Base-by-base conservation (phyloP, 2,329 filamentous ascomycete species). In the Scedosporium dehoogii region DNA sequence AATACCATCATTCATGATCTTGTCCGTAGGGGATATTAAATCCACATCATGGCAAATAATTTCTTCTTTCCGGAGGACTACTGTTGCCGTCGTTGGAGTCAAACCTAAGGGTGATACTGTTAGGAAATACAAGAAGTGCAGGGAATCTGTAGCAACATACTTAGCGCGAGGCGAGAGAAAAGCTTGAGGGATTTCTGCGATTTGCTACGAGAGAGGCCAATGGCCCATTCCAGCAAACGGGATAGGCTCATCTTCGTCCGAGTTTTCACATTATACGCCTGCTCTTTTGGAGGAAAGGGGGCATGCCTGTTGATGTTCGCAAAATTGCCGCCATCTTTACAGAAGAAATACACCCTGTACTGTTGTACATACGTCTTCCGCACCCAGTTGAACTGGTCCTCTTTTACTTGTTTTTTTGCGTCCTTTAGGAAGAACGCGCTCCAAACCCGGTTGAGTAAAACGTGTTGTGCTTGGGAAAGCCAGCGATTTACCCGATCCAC, bases 1-100 rank as follows among this genome's bases (percentile, higher is more conserved):
- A 55, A 90, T 87, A 0, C 90, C 85, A 62, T 88, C 85, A 56
- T 86, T 87, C 85, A 88, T 87, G 0, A 82, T 77, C 6, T 78
- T 73, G 0, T 68, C 66, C 1, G 64, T 70, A 0, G 73, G 73
- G 0, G 79, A 81, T 0, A 70, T 51, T 2, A 82, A 66, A 65
- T 82, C 78, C 0, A 66, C 3, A 4, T 64, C 3, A 6, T 66
- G 67, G 41, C 77, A 71, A 21, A 66, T 67, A 44, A 87, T 83
- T 62, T 86, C 79, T 0, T 72, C 25, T 0, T 68, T 70, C 6
- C 79, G 70, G 1, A 87, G 73, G 0, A 78, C 68, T 0, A 83
- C 63, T 0, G 80, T 78, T 1, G 81, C 75, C 1, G 64, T 70
- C 0, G 82, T 84, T 58, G 76, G 78, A 64, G 80, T 85, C 1